Base-by-base conservation (phyloP, 2,329 filamentous ascomycete species). In the Fusarium napiforme region DNA sequence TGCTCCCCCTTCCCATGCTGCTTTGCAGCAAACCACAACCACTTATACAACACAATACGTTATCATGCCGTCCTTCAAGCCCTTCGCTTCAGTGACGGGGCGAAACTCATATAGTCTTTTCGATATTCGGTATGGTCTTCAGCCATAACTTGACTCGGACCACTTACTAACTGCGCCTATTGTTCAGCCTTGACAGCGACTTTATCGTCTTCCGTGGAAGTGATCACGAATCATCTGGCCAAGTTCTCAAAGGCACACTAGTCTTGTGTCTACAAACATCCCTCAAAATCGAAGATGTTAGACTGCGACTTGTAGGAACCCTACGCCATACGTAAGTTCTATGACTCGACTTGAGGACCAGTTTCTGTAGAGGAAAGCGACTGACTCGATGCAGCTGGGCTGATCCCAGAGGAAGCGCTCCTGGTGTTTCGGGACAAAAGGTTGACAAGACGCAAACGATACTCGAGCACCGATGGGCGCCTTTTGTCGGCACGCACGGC, bases 181-280 rank as follows among this genome's bases (percentile, higher is more conserved):
- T 26, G 21, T 43, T 23, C 77, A 95, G 93, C 59, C 88, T 95
- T 68, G 92, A 95, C 59, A 92, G 92, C 78, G 91, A 94, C 77
- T 93, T 95, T 64, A 89, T 96, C 67, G 91, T 96, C 36, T 92
- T 96, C 72, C 91, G 93, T 60, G 93, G 93, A 68, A 88, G 85
- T 75, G 91, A 93, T 64, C 87, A 93, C 79, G 93, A 96, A 79
- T 92, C 93, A 52, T 89, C 92, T 47, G 93, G 92, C 69, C 93
- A 94, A 77, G 83, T 93, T 60, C 83, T 96, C 74, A 93, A 92
- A 78, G 93, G 93, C 52, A 89, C 89, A 30, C 83, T 96, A 37
- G 91, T 95, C 40, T 85, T 96, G 40, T 95, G 93, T 78, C 85
- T 96, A 40, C 89, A 90, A 28, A 86, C 92, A 45, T 85, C 91